Evolutionary conservation across 148 eudicot genomes (phyloP).

Genomic region (Spergularia bocconei): DNA sequence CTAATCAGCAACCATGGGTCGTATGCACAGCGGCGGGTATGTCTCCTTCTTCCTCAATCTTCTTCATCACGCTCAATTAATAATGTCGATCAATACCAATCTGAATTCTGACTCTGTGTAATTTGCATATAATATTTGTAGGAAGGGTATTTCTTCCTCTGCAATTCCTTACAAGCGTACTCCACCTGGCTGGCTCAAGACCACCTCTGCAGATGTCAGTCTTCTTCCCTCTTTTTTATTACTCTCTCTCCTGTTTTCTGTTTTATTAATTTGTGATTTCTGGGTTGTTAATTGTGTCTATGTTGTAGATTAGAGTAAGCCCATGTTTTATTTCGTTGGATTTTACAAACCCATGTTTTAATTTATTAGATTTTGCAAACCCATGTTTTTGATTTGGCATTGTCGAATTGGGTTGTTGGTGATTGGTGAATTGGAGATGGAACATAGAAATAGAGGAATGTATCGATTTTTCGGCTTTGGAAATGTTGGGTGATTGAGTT

Average conservation of each 20-base stretch:
- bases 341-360: neutral
- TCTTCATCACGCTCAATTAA: neutral
- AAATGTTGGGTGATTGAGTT: no score
- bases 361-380: no score
- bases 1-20: conserved; percentile 20
- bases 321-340: neutral
- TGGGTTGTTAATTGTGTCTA: neutral
- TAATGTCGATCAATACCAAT: neutral
- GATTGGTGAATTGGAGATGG: no score
- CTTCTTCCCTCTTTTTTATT: neutral
- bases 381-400: no score
- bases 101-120: no score
- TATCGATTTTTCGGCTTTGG: no score
- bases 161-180: conserved; percentile 23
- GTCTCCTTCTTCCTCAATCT: neutral
- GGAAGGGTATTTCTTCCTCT: conserved; percentile 29
- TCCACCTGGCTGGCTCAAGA: conserved; percentile 26
- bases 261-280: neutral
- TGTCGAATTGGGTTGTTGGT: no score
- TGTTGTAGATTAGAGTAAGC: neutral
- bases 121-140: neutral
- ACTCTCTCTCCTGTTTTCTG: neutral
- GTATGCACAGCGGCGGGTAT: conserved; percentile 25
- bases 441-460: no score
- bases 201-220: conserved; percentile 16